A percentile compares a stretch with the other conserved stretches of the same genome.
These are phyloP conservation scores for Aaosphaeria arxii DNA, from an alignment of 2,329 filamentous ascomycete species.

Conservation along the genomic window DNA sequence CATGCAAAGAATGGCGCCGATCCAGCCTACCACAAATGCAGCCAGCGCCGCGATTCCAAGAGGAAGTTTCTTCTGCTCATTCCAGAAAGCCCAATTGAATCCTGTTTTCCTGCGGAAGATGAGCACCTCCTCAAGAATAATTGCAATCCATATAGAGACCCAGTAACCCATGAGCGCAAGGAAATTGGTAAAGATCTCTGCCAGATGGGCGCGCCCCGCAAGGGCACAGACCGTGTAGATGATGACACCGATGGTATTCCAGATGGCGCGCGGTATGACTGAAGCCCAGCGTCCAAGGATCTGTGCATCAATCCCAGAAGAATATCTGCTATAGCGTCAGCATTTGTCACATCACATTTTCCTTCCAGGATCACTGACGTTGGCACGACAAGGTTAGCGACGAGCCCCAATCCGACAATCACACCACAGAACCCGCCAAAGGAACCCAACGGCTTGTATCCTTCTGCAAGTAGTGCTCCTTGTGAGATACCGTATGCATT, in stretches of 20 bases:
- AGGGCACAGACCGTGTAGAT: conserved; percentile 65
- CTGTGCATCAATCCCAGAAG: conserved; percentile 65
- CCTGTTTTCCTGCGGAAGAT: conserved; percentile 54
- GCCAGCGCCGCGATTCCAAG: conserved; percentile 60
- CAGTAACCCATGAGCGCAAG: conserved; percentile 70
- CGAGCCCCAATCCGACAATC: conserved; percentile 60
- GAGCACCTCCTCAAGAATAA: conserved; percentile 60
- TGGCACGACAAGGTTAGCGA: conserved; percentile 64
- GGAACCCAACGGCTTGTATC: conserved; percentile 55
- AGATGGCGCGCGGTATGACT: conserved; percentile 60
- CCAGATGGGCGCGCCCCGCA: conserved; percentile 59
- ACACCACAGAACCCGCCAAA: conserved; percentile 69
- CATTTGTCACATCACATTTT: background rate
- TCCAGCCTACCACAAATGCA: conserved; percentile 64
- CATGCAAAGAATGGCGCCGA: conserved; percentile 64
- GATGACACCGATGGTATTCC: conserved; percentile 61
- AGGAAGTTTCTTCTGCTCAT: conserved; percentile 57
- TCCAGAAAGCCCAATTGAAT: conserved; percentile 63
- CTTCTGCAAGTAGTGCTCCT: conserved; percentile 63
- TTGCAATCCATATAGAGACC: conserved; percentile 63
- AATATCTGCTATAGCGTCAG: conserved; percentile 51
- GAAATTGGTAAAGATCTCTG: conserved; percentile 67
- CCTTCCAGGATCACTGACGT: conserved; percentile 30
- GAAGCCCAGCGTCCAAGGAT: conserved; percentile 59
- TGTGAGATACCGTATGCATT: conserved; percentile 57